These are phyloP conservation scores for Zygosaccharomyces pseudobailii DNA, from an alignment of 1,139 yeast genomes.

Conservation along the genomic window DNA sequence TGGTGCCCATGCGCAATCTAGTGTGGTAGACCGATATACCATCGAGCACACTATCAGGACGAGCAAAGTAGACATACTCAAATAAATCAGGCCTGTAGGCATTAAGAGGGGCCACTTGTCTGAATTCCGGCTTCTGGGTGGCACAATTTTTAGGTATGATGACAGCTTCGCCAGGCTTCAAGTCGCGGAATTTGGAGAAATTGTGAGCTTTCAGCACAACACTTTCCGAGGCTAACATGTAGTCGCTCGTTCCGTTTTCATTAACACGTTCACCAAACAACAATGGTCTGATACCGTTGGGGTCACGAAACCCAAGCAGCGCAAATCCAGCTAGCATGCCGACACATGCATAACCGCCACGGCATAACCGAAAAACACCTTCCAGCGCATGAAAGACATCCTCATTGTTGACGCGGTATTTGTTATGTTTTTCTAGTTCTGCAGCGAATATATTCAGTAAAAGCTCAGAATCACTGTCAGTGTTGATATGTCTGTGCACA, in stretches of 20 bases:
- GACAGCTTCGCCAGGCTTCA: conserved; percentile 94
- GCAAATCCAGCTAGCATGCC: conserved; percentile 97
- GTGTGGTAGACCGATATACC: conserved; percentile 93
- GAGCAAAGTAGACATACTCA: conserved; percentile 95
- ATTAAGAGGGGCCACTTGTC: conserved; percentile 77
- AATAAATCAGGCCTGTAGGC: conserved; percentile 91
- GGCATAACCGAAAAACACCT: conserved; percentile 72
- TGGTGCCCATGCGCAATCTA: conserved; percentile 90
- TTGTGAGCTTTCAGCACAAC: conserved; percentile 95
- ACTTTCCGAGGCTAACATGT: conserved; percentile 93
- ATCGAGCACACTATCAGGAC: conserved; percentile 94
- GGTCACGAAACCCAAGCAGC: conserved; percentile 91
- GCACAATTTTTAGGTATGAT: conserved; percentile 71
- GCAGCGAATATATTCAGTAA: conserved; percentile 86
- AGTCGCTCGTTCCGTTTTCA: conserved; percentile 71
- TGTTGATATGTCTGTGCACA: conserved; percentile 94
- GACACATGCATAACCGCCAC: conserved; percentile 95
- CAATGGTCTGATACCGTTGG: conserved; percentile 92
- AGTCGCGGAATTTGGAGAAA: conserved; percentile 70
- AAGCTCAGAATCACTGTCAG: conserved; percentile 93
- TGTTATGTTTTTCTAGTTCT: conserved; percentile 85
- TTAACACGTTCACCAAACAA: conserved; percentile 74
- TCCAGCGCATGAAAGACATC: conserved; percentile 83
- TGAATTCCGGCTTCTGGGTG: conserved; percentile 60
- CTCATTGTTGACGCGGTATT: conserved; percentile 84